Conservation (phyloP, 371 early-diverging fungal species). For the Apophysomyces ossiformis region DNA sequence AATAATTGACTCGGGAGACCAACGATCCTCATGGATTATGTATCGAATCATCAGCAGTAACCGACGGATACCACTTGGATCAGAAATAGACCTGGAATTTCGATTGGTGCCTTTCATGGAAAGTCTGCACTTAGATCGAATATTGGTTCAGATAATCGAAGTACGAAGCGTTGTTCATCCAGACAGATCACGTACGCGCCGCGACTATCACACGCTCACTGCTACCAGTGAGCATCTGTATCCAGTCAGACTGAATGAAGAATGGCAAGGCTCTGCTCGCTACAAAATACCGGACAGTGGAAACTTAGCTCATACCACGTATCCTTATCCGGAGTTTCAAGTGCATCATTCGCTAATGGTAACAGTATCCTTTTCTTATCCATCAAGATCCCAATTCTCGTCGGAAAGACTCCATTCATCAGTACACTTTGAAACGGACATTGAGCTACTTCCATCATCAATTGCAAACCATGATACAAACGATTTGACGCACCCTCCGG, state of each 20-base stretch:
- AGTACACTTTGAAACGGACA: not conserved
- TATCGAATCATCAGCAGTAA: not conserved
- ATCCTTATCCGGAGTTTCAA: not conserved
- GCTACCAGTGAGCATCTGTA: not conserved
- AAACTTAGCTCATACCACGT: not conserved
- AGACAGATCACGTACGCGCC: not conserved
- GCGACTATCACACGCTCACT: not conserved
- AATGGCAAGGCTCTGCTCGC: not conserved
- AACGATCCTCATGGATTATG: not conserved
- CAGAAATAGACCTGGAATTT: not conserved
- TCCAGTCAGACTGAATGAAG: not conserved
- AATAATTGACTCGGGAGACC: not conserved
- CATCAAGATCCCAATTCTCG: not conserved
- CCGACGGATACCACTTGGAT: not conserved
- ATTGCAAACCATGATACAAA: not conserved
- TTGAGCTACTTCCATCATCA: not conserved
- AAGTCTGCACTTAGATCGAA: not conserved
- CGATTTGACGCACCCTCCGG: not conserved
- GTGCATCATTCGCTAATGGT: not conserved
- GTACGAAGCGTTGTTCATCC: constrained; percentile 1
- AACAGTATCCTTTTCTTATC: not conserved
- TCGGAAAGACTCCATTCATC: not conserved
- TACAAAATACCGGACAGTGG: not conserved
- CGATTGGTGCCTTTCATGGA: not conserved
- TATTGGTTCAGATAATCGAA: not conserved